Base-by-base conservation (phyloP, 2,329 filamentous ascomycete genomes). In the Lasiodiplodia sp. region DNA sequence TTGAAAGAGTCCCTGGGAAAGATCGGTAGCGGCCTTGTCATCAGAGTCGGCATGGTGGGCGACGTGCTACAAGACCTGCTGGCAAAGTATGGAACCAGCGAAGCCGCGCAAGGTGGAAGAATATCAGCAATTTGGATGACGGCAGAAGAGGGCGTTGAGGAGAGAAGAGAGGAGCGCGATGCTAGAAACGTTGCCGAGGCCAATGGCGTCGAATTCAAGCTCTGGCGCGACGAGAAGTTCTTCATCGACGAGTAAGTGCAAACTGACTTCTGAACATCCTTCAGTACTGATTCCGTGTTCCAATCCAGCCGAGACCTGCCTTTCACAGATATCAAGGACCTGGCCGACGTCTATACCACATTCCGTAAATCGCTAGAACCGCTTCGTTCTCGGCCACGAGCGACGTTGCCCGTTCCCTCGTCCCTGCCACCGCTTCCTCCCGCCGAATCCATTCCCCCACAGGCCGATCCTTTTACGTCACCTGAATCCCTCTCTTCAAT, bases 181-280 rank as follows among this genome's bases (percentile, higher is more conserved):
- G 82, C 92, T 1, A 82, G 83, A 34, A 75, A 80, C 0, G 75
- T 87, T 0, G 89, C 91, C 67, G 79, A 85, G 25, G 76, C 84
- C 14, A 79, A 84, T 3, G 83, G 82, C 0, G 82, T 89, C 4
- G 83, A 88, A 1, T 92, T 93, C 76, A 87, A 87, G 75, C 69
- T 89, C 0, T 94, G 89, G 87, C 78, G 79, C 0, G 92, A 95
- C 73, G 92, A 94, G 78, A 95, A 94, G 76, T 94, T 92, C 72
- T 90, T 90, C 69, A 84, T 94, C 63, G 90, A 94, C 73, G 91
- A 94, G 92, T 94, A 82, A 79, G 91, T 86, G 28, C 10, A 16
- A 21, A 69, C 25, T 23, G 47, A 44, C 5, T 23, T 4, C 23
- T 37, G 44, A 47, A 4, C 6, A 3, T 12, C 4, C 11, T 47